Evolutionary conservation across 371 early-diverging fungal species (phyloP).

Genomic region (Mucor lusitanicus): DNA sequence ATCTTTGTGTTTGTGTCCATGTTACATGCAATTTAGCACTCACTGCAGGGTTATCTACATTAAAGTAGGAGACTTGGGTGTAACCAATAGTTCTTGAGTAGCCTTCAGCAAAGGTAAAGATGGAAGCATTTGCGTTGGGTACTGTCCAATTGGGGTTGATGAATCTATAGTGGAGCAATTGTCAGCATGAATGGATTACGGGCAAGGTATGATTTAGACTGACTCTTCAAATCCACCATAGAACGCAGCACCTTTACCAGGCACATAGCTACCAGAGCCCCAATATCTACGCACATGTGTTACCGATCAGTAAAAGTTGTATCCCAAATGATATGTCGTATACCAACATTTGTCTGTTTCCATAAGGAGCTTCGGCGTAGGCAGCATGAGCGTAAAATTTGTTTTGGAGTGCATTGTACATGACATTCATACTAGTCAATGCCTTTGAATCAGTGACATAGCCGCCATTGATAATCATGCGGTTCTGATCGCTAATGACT

Average conservation of each 20-base stretch:
- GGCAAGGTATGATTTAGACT: too few relatives aligned
- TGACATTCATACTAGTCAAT: background rate
- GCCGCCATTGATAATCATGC: slow-evolving; percentile 2
- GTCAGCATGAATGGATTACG: background rate
- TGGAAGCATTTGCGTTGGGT: background rate
- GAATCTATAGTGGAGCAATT: background rate
- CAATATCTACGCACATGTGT: background rate
- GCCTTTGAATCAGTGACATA: background rate
- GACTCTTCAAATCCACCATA: slow-evolving; percentile 12
- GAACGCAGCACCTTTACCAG: slow-evolving; percentile 7
- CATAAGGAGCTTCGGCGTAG: background rate
- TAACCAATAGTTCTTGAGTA: slow-evolving; percentile 4
- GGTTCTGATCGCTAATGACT: background rate
- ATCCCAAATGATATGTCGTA: background rate
- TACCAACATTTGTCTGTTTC: slow-evolving; percentile 5
- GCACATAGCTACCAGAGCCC: background rate
- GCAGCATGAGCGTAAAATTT: background rate
- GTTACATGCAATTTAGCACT: background rate
- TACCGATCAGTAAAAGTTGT: background rate
- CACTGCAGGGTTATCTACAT: background rate
- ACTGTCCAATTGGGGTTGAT: background rate
- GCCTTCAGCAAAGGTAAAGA: background rate
- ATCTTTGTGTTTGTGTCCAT: background rate
- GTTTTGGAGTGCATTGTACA: background rate
- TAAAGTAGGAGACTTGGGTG: slow-evolving; percentile 1